Percentiles rank a stretch among this genome's conserved stretches.
Evolutionary conservation across 805 yeast species (phyloP).

Genomic region (Lachancea meyersii): DNA sequence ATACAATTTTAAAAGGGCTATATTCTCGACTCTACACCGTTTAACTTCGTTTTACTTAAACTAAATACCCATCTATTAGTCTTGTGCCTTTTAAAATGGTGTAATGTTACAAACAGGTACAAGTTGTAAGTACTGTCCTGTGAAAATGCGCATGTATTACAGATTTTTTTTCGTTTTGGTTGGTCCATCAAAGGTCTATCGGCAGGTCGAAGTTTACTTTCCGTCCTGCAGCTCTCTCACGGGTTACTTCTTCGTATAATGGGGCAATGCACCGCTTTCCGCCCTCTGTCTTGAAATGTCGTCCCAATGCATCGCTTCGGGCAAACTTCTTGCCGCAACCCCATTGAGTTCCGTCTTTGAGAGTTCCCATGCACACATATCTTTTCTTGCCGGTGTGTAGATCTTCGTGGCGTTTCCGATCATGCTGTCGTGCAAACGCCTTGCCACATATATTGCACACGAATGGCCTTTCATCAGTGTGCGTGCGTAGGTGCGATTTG

Average conservation of each 20-base stretch:
- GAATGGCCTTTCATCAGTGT: constrained; percentile 77
- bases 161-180: no score
- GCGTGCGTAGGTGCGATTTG: constrained; percentile 87
- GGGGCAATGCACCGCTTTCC: constrained; percentile 69
- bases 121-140: not conserved
- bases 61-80: not conserved
- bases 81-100: not conserved
- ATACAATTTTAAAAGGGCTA: no score
- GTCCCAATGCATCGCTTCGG: constrained; percentile 68
- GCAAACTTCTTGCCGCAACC: constrained; percentile 80
- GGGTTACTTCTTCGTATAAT: constrained; percentile 51
- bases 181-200: constrained; percentile 2
- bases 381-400: constrained; percentile 72
- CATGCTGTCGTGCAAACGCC: constrained; percentile 77
- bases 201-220: constrained; percentile 2
- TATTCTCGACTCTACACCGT: not conserved
- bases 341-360: constrained; percentile 58
- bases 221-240: constrained; percentile 20
- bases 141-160: no score
- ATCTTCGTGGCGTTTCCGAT: constrained; percentile 68
- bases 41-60: not conserved
- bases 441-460: constrained; percentile 69
- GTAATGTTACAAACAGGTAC: not conserved
- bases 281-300: constrained; percentile 75
- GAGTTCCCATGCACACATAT: constrained; percentile 61